phyloP scores from a whole-genome alignment of 805 yeast genomes.

The Komagataella pastoris region DNA sequence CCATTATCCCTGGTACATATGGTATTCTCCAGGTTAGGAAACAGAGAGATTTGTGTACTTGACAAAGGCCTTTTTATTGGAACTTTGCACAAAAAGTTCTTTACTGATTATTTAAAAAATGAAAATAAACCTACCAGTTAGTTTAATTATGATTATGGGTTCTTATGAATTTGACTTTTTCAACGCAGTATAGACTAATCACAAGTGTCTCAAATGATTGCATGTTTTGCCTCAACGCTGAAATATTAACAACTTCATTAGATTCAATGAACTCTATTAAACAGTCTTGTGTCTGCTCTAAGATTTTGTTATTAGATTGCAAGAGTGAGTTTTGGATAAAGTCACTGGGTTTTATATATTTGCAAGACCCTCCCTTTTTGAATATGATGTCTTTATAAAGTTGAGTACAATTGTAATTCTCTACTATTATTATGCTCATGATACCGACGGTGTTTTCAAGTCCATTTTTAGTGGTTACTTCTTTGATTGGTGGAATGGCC shows the following conservation, averaged over 20 bases:
- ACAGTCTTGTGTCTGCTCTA: neutral
- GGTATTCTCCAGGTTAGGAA: slow-evolving; percentile 38
- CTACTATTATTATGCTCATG: neutral
- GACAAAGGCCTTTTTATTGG: slow-evolving; percentile 34
- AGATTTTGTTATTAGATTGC: neutral
- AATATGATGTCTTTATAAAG: neutral
- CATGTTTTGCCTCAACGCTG: neutral
- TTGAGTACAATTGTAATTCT: neutral
- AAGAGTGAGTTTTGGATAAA: neutral
- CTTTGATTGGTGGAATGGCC: neutral
- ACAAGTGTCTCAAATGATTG: neutral
- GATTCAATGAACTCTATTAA: neutral
- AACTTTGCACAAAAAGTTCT: slow-evolving; percentile 36
- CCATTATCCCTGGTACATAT: slow-evolving; percentile 36
- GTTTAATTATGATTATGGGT: neutral
- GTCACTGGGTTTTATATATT: neutral
- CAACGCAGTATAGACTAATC: neutral
- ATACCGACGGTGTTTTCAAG: neutral
- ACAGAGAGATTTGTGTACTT: slow-evolving; percentile 30
- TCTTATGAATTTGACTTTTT: neutral
- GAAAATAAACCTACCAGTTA: neutral
- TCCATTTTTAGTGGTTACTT: neutral
- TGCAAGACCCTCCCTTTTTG: neutral
- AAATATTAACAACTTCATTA: neutral
- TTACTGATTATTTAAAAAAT: slow-evolving; percentile 24